phyloP scores from a whole-genome alignment of 176 grass and related monocot species.

The Puccinellia tenuiflora region DNA sequence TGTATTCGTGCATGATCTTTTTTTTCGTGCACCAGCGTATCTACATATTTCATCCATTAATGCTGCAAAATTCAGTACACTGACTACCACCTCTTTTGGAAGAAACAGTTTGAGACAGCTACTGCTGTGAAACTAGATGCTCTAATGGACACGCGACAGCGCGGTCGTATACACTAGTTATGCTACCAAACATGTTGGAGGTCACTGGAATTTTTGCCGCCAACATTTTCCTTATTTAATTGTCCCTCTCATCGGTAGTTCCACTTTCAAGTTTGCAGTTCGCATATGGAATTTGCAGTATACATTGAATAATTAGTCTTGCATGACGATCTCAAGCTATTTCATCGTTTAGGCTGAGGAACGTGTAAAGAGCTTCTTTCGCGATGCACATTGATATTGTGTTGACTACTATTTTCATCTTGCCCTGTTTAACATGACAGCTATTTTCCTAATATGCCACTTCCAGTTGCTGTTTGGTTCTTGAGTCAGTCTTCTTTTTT shows the following conservation, averaged over 20 bases:
- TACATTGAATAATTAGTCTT: background rate
- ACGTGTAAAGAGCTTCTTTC: no score
- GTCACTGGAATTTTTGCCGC: background rate
- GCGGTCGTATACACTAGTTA: background rate
- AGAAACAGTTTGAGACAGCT: background rate
- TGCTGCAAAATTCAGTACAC: background rate
- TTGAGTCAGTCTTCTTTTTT: slow-evolving; percentile 15
- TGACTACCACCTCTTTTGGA: background rate
- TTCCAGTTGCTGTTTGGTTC: slow-evolving; percentile 5
- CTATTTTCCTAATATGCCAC: background rate
- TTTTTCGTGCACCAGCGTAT: background rate
- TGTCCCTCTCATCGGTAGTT: background rate
- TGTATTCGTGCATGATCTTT: background rate
- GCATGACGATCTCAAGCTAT: no score
- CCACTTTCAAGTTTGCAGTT: background rate
- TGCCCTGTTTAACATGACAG: background rate
- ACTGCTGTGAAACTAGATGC: background rate
- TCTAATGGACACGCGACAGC: background rate
- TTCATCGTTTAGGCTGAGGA: no score
- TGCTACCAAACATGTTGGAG: background rate
- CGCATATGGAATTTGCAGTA: background rate
- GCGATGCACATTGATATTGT: background rate
- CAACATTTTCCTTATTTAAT: background rate
- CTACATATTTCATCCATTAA: background rate
- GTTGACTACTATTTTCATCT: background rate